phyloP scores from a whole-genome alignment of 2,329 filamentous ascomycete species.

The Cladophialophora bantiana region DNA sequence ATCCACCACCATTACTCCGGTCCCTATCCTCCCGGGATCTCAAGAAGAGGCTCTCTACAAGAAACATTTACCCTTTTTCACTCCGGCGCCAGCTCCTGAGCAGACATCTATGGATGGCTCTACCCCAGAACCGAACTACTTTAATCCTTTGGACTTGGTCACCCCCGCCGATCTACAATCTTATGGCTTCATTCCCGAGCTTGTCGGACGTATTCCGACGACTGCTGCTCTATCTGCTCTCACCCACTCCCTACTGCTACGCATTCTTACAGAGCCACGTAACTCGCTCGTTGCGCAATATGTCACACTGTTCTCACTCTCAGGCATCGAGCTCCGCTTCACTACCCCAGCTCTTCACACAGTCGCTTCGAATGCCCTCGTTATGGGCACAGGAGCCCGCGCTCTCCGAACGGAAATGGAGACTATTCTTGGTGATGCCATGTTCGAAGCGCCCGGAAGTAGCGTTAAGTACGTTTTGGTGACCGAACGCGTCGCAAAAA shows the following conservation, averaged over 20 bases:
- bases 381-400: constrained; percentile 78
- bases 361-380: constrained; percentile 74
- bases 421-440: constrained; percentile 76
- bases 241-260: constrained; percentile 71
- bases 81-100: constrained; percentile 50
- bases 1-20: constrained; percentile 47
- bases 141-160: constrained; percentile 72
- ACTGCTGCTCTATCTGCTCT: constrained; percentile 84
- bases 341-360: constrained; percentile 81
- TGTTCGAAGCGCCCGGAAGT: constrained; percentile 76
- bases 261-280: constrained; percentile 89
- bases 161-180: constrained; percentile 78
- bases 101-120: constrained; percentile 41
- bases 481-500: constrained; percentile 71
- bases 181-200: constrained; percentile 91
- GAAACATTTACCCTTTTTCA: constrained; percentile 66
- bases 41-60: constrained; percentile 68
- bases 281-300: constrained; percentile 91
- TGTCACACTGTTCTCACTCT: constrained; percentile 83
- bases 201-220: constrained; percentile 94
- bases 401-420: constrained; percentile 83
- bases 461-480: constrained; percentile 75
- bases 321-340: constrained; percentile 77
- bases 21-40: constrained; percentile 65
- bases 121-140: constrained; percentile 53